Conservation (phyloP, 2,329 filamentous ascomycete genomes). For the Phialophora tarda region DNA sequence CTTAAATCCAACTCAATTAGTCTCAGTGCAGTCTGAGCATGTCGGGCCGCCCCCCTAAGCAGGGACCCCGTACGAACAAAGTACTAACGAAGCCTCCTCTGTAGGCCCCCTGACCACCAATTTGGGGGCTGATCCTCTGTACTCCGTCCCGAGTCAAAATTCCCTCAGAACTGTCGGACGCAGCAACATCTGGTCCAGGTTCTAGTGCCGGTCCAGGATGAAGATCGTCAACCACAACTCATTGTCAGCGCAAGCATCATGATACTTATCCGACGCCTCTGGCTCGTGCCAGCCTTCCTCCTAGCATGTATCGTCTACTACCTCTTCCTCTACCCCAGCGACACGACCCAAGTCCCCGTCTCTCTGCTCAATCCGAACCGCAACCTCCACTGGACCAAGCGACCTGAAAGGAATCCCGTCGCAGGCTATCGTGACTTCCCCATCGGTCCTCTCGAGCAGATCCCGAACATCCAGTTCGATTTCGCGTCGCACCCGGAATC, state of each 20-base stretch:
- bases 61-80: neutral
- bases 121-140: neutral
- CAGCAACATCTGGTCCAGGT: neutral
- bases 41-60: neutral
- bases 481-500: constrained; percentile 35
- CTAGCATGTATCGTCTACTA: constrained; percentile 35
- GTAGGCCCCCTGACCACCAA: neutral
- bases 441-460: constrained; percentile 28
- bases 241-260: constrained; percentile 20
- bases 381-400: constrained; percentile 34
- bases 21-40: neutral
- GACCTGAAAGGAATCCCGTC: constrained; percentile 36
- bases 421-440: constrained; percentile 31
- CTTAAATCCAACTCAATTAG: neutral
- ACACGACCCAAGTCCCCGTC: constrained; percentile 6
- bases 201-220: constrained; percentile 1
- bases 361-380: constrained; percentile 8
- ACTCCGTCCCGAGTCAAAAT: neutral
- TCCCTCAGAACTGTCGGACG: too few species aligned
- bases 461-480: constrained; percentile 39
- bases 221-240: neutral
- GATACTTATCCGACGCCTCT: constrained; percentile 35
- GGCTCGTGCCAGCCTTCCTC: constrained; percentile 37
- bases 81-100: too few species aligned
- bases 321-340: constrained; percentile 29